These are phyloP conservation scores for Plasmopara muralis DNA, from an alignment of 352 stramenopile species.

Conservation along the genomic window DNA sequence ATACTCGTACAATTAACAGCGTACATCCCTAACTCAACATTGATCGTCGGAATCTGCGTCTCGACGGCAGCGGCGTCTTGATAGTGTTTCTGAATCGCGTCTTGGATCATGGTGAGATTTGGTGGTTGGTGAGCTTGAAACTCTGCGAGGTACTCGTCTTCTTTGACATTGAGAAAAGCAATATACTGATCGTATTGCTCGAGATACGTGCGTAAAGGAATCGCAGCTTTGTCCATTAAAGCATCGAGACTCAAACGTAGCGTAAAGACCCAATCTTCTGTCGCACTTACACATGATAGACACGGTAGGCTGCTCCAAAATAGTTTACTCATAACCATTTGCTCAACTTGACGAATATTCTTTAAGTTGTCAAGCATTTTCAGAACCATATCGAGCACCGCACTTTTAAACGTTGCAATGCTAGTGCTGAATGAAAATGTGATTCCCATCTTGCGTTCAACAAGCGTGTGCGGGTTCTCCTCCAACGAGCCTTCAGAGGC, in stretches of 20 bases:
- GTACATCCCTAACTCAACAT: slow-evolving; percentile 81
- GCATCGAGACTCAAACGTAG: slow-evolving; percentile 51
- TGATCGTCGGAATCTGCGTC: slow-evolving; percentile 45
- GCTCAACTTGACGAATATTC: slow-evolving; percentile 85
- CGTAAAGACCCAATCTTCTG: slow-evolving; percentile 76
- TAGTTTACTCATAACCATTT: slow-evolving; percentile 91
- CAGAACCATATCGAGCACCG: slow-evolving; percentile 63
- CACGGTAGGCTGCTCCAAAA: slow-evolving; percentile 92
- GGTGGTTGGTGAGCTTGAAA: slow-evolving; percentile 70
- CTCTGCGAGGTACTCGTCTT: slow-evolving; percentile 73
- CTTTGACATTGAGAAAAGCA: slow-evolving; percentile 86
- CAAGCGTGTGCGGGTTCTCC: slow-evolving; percentile 39
- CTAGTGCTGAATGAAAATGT: slow-evolving; percentile 68
- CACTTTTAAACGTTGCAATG: slow-evolving; percentile 48
- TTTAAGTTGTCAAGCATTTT: slow-evolving; percentile 80
- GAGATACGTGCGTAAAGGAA: slow-evolving; percentile 73
- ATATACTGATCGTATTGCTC: slow-evolving; percentile 79
- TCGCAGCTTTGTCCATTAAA: slow-evolving; percentile 51
- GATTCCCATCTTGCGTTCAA: slow-evolving; percentile 39
- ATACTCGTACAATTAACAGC: slow-evolving; percentile 69
- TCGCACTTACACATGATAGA: slow-evolving; percentile 73
- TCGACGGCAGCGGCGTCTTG: slow-evolving; percentile 52
- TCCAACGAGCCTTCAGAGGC: slow-evolving; percentile 62
- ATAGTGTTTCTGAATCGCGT: slow-evolving; percentile 72
- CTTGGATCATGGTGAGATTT: slow-evolving; percentile 63